Base-by-base conservation (phyloP, 441 rosid species). In the Monsonia emarginata region DNA sequence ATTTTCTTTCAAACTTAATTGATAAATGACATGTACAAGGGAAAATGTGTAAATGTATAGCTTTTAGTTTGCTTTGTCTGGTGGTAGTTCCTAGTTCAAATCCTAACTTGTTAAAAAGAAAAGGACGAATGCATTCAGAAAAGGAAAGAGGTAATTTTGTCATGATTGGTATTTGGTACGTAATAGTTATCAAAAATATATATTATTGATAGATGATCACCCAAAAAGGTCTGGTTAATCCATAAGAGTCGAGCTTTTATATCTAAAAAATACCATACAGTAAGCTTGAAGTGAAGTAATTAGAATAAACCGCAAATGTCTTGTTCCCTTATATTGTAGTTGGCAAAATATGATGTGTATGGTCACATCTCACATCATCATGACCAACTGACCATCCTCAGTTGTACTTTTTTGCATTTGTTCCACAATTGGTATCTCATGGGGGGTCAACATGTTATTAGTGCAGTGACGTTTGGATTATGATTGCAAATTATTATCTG, bases 391-490 rank as follows among this genome's bases (percentile, higher is more conserved):
- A 32, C 25, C 25, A 19, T 50, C 25, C 25, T 21, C 57, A 50
- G 24, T 18, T 50, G 57, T 50, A 4, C 9, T 18, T 18, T 50
- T 5, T 19, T 50, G 57, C 18, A 50, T 5, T 50, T 21, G 25
- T 19, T 50, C 25, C 24, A 18, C 16, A 21, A 5, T 18, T 40
- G 48, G 57, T 4, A 50, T 50, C 24, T 5, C 25, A 50, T 50
- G 24, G 24, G 24, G 18, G 6, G 2, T 4, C 57, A 50, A 18
- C 26, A 1, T 19, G 52, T 4, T 14, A 44, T 13, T 44, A n/a
- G 52, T 44, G 3, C 5, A 10, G 61, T 72, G 59, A 65, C 9
- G 26, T 64, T 27, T 65, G 58, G 63, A 67, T 73, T 67, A 11
- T 28, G 21, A 40, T 69, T 63, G 32, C 56, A 48, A 46, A 58